Percentiles rank a stretch among this genome's conserved stretches.
Evolutionary conservation across 2,329 filamentous ascomycete species (phyloP).

Genomic region (Fusarium hainanense): DNA sequence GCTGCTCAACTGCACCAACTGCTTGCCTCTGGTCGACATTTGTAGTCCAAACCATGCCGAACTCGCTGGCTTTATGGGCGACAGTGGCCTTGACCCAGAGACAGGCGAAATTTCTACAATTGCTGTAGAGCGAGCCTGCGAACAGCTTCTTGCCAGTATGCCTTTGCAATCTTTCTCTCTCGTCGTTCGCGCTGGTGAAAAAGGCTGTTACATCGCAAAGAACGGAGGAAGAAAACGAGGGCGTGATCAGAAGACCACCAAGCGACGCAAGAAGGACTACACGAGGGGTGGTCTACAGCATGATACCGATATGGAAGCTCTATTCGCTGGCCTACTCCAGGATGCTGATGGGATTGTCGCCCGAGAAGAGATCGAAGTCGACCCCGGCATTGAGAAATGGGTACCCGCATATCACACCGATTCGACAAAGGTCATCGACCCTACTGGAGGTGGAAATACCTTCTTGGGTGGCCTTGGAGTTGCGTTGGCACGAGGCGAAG

Average conservation of each 20-base stretch:
- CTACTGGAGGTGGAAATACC: slow-evolving; percentile 92
- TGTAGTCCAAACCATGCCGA: slow-evolving; percentile 88
- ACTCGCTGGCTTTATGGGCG: slow-evolving; percentile 85
- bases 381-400: slow-evolving; percentile 77
- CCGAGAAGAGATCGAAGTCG: slow-evolving; percentile 69
- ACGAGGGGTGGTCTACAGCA: slow-evolving; percentile 64
- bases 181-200: slow-evolving; percentile 76
- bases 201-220: slow-evolving; percentile 74
- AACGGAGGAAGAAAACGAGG: slow-evolving; percentile 65
- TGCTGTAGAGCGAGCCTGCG: slow-evolving; percentile 68
- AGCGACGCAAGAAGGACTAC: slow-evolving; percentile 57
- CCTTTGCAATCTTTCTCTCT: slow-evolving; percentile 73
- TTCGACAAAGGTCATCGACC: slow-evolving; percentile 76
- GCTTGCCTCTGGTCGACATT: slow-evolving; percentile 69
- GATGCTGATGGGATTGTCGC: slow-evolving; percentile 64
- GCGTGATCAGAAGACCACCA: slow-evolving; percentile 42
- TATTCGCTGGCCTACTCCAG: slow-evolving; percentile 69
- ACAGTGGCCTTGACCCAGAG: slow-evolving; percentile 63
- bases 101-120: slow-evolving; percentile 64
- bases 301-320: slow-evolving; percentile 71
- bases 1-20: slow-evolving; percentile 72
- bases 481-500: slow-evolving; percentile 68
- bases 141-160: slow-evolving; percentile 72
- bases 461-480: slow-evolving; percentile 76
- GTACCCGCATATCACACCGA: slow-evolving; percentile 78